Evolutionary conservation across 2,329 filamentous ascomycete species (phyloP).

Genomic region (Scorias spongiosa): DNA sequence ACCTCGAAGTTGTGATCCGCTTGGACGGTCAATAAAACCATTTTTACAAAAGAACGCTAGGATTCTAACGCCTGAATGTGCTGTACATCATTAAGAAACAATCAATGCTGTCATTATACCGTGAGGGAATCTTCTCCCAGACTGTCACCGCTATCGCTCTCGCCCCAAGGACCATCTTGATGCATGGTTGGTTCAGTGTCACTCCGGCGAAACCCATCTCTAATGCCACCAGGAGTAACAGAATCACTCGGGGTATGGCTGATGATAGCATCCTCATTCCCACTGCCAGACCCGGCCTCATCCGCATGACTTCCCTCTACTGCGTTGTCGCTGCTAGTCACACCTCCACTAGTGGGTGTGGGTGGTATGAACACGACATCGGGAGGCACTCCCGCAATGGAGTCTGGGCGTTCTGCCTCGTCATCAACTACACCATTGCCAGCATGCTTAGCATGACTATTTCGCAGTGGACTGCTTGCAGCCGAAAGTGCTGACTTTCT

Average conservation of each 20-base stretch:
- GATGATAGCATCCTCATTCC: constrained; percentile 4
- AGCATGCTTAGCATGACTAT: constrained; percentile 2
- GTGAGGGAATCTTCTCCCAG: background rate
- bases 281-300: constrained; percentile 3
- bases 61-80: no score
- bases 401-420: background rate
- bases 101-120: no score
- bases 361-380: constrained; percentile 20
- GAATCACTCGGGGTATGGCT: constrained; percentile 28
- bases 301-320: constrained; percentile 5
- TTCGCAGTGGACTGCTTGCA: constrained; percentile 10
- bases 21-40: no score
- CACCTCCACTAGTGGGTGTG: constrained; percentile 15
- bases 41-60: no score
- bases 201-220: constrained; percentile 11
- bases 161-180: background rate
- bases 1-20: no score
- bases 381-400: constrained; percentile 1
- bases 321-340: constrained; percentile 3
- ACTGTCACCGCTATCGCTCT: background rate
- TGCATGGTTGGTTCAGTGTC: no score
- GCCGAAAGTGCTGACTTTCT: background rate
- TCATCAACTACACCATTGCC: constrained; percentile 13
- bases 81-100: no score
- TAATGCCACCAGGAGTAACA: constrained; percentile 27